Evolutionary conservation across 73 alveolate species (phyloP), one percentile per base, ranked within the genome.

Genomic region (Paramecium tetraurelia): DNA sequence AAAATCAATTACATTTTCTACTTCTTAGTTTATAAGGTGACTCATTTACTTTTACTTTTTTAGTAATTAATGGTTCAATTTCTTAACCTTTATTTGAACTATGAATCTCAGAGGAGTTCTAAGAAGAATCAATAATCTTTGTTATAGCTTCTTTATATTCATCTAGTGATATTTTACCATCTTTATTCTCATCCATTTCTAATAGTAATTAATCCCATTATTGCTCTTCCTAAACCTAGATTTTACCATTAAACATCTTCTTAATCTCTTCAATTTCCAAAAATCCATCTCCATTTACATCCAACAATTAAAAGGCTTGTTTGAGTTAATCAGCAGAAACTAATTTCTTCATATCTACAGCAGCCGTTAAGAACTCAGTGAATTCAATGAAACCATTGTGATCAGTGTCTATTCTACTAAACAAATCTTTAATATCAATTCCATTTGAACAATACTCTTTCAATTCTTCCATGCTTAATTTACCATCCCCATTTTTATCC

Each of bases 281-380:
- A 31, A 92, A 70, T 12, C 97, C 97, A 76, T 69, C 86, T 11
- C 93, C 93, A 87, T 87, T 93, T 22, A 41, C 35, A 70, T 94
- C 97, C 41, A 94, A 85, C 33, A 86, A 40, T 50, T 70, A 50
- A 58, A 94, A 94, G 2, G 92, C 93, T 58, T 89, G 89, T 27
- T 92, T 93, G 8, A 95, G 58, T 50, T 93, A 36, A 24, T 88
- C 96, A 11, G 83, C 86, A n/a, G 85, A 50, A 14, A 80, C 77
- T 85, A 93, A 59, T 14, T 71, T 69, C 11, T 71, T 20, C 68
- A 72, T 59, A 83, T 95, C 95, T 48, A 95, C 58, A 8, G 93
- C 90, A 14, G 96, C 98, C 16, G 93, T 86, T 44, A 95, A 41
- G 59, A 95, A 95, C 76, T 95, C 98, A 14, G 94, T 92, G 50